phyloP scores from a whole-genome alignment of 441 rosid genomes.

The Syzygium malaccense region DNA sequence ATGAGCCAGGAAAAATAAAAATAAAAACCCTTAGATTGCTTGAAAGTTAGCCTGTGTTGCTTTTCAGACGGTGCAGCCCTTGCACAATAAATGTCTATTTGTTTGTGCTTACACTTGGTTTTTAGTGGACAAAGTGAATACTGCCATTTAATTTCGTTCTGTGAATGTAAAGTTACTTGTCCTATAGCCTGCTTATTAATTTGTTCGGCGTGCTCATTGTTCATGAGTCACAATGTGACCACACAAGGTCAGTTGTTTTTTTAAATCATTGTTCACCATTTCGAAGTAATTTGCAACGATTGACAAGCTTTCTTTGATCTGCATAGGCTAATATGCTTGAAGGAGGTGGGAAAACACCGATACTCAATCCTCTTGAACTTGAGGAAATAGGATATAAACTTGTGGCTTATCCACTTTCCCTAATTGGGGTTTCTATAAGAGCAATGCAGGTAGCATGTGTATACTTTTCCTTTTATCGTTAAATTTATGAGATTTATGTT shows the following conservation, averaged over 20 bases:
- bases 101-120: background rate
- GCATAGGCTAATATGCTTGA: slow-evolving; percentile 85
- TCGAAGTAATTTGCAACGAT: background rate
- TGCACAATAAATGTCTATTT: background rate
- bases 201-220: background rate
- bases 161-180: background rate
- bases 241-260: background rate
- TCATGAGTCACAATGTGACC: background rate
- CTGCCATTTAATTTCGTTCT: background rate
- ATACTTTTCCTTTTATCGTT: background rate
- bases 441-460: slow-evolving; percentile 74
- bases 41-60: background rate
- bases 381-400: slow-evolving; percentile 83
- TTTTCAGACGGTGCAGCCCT: background rate
- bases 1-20: background rate
- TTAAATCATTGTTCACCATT: background rate
- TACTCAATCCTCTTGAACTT: slow-evolving; percentile 66
- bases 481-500: background rate
- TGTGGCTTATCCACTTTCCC: slow-evolving; percentile 75
- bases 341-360: slow-evolving; percentile 87
- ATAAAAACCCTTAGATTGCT: background rate
- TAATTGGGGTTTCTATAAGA: slow-evolving; percentile 79
- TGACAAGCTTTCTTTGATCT: slow-evolving; percentile 8
- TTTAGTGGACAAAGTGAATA: background rate
- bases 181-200: background rate